Base-by-base conservation (phyloP, 2,329 filamentous ascomycete species). In the Aureobasidium subglaciale region DNA sequence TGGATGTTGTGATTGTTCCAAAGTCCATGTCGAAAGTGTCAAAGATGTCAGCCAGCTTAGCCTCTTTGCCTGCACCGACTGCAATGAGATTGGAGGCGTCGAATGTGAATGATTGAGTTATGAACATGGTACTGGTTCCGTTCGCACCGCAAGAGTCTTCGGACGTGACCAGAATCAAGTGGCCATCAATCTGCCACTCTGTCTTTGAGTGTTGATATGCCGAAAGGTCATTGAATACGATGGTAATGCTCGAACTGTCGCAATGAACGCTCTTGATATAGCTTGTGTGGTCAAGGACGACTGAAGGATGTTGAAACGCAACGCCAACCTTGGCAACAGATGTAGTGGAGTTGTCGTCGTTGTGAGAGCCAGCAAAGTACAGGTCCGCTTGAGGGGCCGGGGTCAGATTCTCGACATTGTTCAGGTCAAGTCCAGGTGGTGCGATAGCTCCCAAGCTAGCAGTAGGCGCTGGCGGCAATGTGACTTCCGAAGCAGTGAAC, bases 211-310 rank as follows among this genome's bases (percentile, higher is more conserved):
- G 56, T 5, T 49, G 22, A 20, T 52, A 54, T 9, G 58, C 56
- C 3, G 50, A 41, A 18, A 30, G 32, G 22, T 56, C 46, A n/a
- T 52, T 55, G 35, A 55, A 59, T 8, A 38, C 32, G 20, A 57
- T 52, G 10, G 25, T 48, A 4, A 57, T 53, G 29, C n/a, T 43
- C 24, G 37, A 43, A 11, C 16, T 25, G 29, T 37, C 42, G 25
- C 58, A 59, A 10, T 53, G 52, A 10, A 58, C 52, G 11, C 35
- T 40, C 3, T 40, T 58, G 58, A 59, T 58, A 22, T 56, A 58
- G 13, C 35, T 49, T 25, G 58, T 56, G 35, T 59, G 58, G 18
- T 59, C 58, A 4, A 59, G 37, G 3, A 59, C 58, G 27, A 59
- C 50, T 5, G 58, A 56, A 4, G 50, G 53, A 41, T 58, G 55